Evolutionary conservation across 192 early-diverging fungal species (phyloP), one percentile per base, ranked within the genome.

Genomic region (Coemansia sp.): DNA sequence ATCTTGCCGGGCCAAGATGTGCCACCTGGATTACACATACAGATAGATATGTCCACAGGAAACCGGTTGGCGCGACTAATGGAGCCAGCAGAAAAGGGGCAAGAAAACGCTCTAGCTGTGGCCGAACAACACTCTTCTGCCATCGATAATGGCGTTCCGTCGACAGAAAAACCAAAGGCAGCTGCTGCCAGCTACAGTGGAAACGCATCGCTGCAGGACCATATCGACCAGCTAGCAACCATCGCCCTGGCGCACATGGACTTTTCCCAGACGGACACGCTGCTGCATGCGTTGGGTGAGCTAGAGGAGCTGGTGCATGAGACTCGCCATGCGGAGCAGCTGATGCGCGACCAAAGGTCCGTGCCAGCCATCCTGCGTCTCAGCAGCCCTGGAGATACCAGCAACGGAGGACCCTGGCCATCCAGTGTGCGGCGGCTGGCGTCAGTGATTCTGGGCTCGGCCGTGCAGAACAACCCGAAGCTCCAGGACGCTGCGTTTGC

Each of bases 1-100:
- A 71, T 87, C 17, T 62, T 60, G 27, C 73, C 76, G 10, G 85
- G 81, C 18, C 84, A 87, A 40, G 72, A 82, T 15, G 60, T 85
- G 29, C 85, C 84, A 10, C 38, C 56, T 22, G 84, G 83, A 9
- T 72, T 87, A 5, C 84, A 85, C 64, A 54, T 84, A 23, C 82
- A 81, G 45, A 59, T 87, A 45, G 79, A 85, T 53, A 78, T 85
- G 67, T 46, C 52, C 20, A 85, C 80, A 4, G 81, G 80, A 17
- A 48, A 66, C 28, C 78, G 80, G 17, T 59, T 55, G 43, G 85
- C 85, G 15, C 79, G 79, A 37, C 71, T 87, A 4, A 64, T 83
- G 62, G 63, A 77, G 26, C 48, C 54, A 2, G 60, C 57, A 0
- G 49, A 58, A 18, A 13, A 7, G 11, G 35, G n/a, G n/a, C n/a